phyloP scores from a whole-genome alignment of 116 monocot genomes.

The Dioscorea cayenensis region DNA sequence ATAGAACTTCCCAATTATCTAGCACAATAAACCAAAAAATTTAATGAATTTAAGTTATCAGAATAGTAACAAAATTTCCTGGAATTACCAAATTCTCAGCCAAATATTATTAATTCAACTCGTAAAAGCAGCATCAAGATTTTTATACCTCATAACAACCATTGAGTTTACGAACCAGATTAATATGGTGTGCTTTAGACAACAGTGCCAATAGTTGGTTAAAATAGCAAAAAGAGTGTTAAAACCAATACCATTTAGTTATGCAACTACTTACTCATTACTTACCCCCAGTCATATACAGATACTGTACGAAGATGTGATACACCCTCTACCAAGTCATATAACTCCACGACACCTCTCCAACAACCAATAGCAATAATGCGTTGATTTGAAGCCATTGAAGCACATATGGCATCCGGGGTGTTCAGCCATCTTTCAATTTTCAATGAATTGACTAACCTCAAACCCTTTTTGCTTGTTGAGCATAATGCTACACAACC shows the following conservation, averaged over 20 bases:
- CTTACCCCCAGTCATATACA: constrained; percentile 98
- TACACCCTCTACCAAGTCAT: constrained; percentile 63
- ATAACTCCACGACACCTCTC: constrained; percentile 88
- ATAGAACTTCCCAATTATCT: too few species aligned
- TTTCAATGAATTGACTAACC: constrained; percentile 52
- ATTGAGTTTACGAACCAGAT: neutral
- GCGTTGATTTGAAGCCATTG: constrained; percentile 79
- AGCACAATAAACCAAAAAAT: too few species aligned
- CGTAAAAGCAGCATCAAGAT: too few species aligned
- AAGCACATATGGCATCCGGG: constrained; percentile 71
- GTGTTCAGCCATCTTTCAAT: constrained; percentile 65
- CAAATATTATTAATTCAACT: too few species aligned
- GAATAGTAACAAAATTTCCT: too few species aligned
- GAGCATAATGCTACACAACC: constrained; percentile 76
- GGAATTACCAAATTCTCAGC: too few species aligned
- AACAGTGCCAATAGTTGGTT: neutral
- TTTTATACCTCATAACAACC: neutral
- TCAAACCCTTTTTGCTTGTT: constrained; percentile 79
- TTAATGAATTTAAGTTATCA: too few species aligned
- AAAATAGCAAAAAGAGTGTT: neutral
- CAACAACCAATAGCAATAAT: constrained; percentile 89
- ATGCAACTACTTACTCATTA: neutral
- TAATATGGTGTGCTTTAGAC: neutral
- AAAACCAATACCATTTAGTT: neutral
- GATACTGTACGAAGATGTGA: constrained; percentile 75